Percentiles rank a stretch among this genome's conserved stretches.
Conservation (phyloP, 495 filamentous ascomycete genomes). For the Penicillium fimorum region DNA sequence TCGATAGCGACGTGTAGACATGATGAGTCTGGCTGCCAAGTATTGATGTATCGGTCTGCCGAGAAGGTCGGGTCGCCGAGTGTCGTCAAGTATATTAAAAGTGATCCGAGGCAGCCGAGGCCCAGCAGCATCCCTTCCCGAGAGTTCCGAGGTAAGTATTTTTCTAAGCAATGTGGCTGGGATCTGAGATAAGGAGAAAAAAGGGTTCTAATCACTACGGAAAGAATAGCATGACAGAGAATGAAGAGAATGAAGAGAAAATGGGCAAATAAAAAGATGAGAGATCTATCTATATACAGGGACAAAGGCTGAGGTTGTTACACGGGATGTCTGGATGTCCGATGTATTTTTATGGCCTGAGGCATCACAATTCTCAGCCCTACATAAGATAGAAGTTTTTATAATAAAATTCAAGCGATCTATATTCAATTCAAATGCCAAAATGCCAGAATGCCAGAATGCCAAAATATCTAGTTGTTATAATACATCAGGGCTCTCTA, state of each 20-base stretch:
- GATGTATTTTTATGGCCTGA: too few relatives aligned
- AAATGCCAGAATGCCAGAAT: too few relatives aligned
- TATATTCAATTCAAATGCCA: neutral
- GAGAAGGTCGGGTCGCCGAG: neutral
- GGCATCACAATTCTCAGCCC: too few relatives aligned
- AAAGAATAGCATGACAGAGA: too few relatives aligned
- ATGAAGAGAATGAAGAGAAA: too few relatives aligned
- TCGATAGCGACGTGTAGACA: constrained; percentile 32
- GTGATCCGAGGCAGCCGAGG: constrained; percentile 1
- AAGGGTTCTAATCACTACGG: too few relatives aligned
- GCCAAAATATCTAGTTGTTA: neutral
- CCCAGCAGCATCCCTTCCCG: neutral
- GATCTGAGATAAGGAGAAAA: neutral
- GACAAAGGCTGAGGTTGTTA: too few relatives aligned
- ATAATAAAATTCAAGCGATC: too few relatives aligned
- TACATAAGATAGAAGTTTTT: too few relatives aligned
- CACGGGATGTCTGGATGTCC: too few relatives aligned
- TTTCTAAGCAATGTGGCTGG: neutral
- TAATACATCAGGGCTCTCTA: neutral
- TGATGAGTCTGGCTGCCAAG: constrained; percentile 29
- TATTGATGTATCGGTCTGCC: neutral
- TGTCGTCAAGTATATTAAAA: neutral
- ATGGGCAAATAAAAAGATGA: too few relatives aligned
- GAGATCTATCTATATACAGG: too few relatives aligned
- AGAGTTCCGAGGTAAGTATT: neutral